Evolutionary conservation across 768 basidiomycete species (phyloP), one percentile per base, ranked within the genome.

Genomic region (Saitozyma sp.): DNA sequence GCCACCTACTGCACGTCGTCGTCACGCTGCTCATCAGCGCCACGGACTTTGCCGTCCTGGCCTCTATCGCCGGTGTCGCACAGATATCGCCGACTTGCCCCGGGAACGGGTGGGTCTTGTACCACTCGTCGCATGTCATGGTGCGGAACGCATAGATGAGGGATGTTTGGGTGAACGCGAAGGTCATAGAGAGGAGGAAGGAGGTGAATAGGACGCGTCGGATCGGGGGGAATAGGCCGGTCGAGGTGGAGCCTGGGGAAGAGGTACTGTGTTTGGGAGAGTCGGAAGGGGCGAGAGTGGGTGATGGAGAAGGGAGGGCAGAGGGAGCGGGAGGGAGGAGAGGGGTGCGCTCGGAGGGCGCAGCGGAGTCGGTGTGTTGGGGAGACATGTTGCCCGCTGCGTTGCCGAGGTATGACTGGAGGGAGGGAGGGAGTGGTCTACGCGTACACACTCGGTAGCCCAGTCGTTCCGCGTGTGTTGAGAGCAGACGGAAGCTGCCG

Each of bases 121-220:
- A 77, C 41, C 68, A 74, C 17, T 67, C 73, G 3, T 80, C 73
- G 57, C 79, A 79, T 2, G 74, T 65, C 64, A 78, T 73, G 9
- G 65, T 58, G 9, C 75, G 50, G 63, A 74, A 73, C 1, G 72
- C 58, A 57, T 74, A 79, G 39, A 79, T 63, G 11, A 78, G 45
- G 3, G 75, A 68, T 0, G 79, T 77, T 6, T 74, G 68, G 9
- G 76, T 79, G 48, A 67, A 63, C 5, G 71, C 65, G 63, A 77
- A 78, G 1, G 74, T 64, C 54, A 68, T 63, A 8, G 65, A 58
- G 9, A 71, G 55, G 50, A 69, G 59, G 39, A 65, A 67, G 6
- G 68, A 58, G 58, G 66, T 68, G 66, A 74, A 66, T 20, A 67
- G 48, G 40, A 74, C 70, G 38, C 70, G 42, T 10, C 51, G 46